These are phyloP conservation scores for Amaranthus hypochondriacus DNA, from an alignment of 148 eudicot genomes.

Conservation along the genomic window DNA sequence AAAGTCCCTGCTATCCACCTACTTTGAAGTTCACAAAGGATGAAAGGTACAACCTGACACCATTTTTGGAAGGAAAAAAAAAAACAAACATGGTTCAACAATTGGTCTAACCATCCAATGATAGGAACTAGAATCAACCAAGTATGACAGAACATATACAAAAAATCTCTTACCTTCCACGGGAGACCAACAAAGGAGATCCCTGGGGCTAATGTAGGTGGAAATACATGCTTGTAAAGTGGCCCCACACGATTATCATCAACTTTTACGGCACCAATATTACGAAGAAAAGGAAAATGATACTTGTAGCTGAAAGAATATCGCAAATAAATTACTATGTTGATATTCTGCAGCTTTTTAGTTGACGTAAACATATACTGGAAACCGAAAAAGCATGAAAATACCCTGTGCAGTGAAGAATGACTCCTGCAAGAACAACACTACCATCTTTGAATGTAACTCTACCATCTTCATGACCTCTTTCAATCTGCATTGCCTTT, in stretches of 20 bases:
- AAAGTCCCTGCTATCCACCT: constrained; percentile 85
- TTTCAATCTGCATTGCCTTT: constrained; percentile 52
- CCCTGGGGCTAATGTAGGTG: constrained; percentile 79
- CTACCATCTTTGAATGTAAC: constrained; percentile 61
- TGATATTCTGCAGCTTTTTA: neutral
- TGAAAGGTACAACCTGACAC: constrained; percentile 68
- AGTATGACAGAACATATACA: neutral
- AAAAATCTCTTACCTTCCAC: constrained; percentile 54
- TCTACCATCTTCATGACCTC: constrained; percentile 58
- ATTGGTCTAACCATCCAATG: constrained; percentile 4
- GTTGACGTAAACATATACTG: neutral
- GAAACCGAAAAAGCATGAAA: constrained; percentile 2
- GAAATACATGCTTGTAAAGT: constrained; percentile 85
- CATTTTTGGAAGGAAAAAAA: neutral
- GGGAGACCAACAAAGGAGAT: constrained; percentile 91
- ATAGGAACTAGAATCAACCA: neutral
- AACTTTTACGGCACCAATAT: constrained; percentile 49
- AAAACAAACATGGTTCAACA: neutral
- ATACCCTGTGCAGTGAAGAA: constrained; percentile 93
- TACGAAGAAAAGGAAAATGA: constrained; percentile 77
- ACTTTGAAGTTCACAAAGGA: constrained; percentile 69
- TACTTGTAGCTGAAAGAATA: constrained; percentile 63
- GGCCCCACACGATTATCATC: constrained; percentile 93
- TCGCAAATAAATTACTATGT: neutral
- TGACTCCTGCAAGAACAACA: constrained; percentile 54